These are phyloP conservation scores for Citrus sinensis DNA, from an alignment of 345 rosid species.

Conservation along the genomic window DVS_A1.0 CM039162.1:29377001-29377500, in stretches of 20 bases:
- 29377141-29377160: background rate
- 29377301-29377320: background rate
- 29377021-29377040: background rate
- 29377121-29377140: slow-evolving; percentile 5
- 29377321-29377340: background rate
- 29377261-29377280: background rate
- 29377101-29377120: slow-evolving; percentile 10
- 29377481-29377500: background rate
- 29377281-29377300: background rate
- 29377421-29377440: background rate
- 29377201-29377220: background rate
- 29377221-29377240: background rate
- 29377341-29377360: background rate
- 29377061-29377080: background rate
- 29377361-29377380: background rate
- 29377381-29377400: background rate
- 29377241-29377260: background rate
- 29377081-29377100: slow-evolving; percentile 17
- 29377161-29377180: background rate
- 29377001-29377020: background rate
- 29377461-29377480: background rate
- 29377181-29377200: background rate
- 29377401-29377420: background rate
- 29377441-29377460: background rate
- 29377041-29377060: background rate